A percentile compares a stretch with the other conserved stretches of the same genome.
phyloP scores from a whole-genome alignment of 2,329 filamentous ascomycete genomes.

The Mycosphaerella sp. region DNA sequence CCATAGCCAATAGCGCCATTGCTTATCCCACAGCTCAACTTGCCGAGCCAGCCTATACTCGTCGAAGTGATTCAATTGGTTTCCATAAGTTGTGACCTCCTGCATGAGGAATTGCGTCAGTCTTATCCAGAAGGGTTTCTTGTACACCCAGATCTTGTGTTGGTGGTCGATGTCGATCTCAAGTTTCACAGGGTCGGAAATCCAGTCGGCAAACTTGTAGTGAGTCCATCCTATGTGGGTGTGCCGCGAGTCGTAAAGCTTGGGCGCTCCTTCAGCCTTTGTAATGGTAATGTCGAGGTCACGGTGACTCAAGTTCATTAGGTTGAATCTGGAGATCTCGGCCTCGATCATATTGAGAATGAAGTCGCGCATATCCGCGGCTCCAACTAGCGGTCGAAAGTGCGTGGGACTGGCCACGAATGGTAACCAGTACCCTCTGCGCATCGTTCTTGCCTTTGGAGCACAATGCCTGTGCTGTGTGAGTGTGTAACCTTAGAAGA shows the following conservation, averaged over 20 bases:
- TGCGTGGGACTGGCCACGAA: background rate
- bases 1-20: constrained; percentile 14
- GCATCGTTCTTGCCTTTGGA: too few relatives aligned
- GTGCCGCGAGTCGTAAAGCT: background rate
- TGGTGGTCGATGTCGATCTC: background rate
- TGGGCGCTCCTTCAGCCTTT: background rate
- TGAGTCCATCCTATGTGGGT: background rate
- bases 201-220: background rate
- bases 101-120: background rate
- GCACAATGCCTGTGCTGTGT: too few relatives aligned
- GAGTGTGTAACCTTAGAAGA: too few relatives aligned
- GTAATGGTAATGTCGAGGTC: background rate
- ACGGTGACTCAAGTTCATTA: background rate
- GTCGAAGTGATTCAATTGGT: too few relatives aligned
- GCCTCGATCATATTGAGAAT: background rate
- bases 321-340: background rate
- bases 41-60: background rate
- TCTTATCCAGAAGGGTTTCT: background rate
- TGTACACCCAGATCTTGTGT: background rate
- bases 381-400: too few relatives aligned
- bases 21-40: constrained; percentile 2
- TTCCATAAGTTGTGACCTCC: background rate
- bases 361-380: background rate
- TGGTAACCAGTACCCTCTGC: background rate
- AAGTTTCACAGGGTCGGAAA: background rate